A percentile compares a stretch with the other conserved stretches of the same genome.
Conservation (phyloP, 306 rosid species). For the Coriaria nepalensis region DNA sequence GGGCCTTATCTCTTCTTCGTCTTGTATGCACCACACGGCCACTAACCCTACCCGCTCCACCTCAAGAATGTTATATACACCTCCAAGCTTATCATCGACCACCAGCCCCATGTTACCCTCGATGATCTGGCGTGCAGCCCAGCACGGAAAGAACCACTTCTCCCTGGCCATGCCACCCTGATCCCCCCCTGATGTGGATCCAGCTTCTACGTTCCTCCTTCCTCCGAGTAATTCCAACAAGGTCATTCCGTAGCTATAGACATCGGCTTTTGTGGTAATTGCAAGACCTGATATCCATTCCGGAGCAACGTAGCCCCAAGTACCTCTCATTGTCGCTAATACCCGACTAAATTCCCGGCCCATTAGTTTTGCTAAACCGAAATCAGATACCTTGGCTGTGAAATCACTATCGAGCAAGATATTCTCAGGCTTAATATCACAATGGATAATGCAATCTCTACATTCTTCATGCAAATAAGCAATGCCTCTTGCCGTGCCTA, state of each 20-base stretch:
- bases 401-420: conserved; percentile 48
- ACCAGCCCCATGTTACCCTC: conserved; percentile 43
- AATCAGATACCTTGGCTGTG: conserved; percentile 67
- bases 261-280: conserved; percentile 74
- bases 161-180: conserved; percentile 25
- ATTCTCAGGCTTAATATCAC: conserved; percentile 85
- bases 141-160: conserved; percentile 82
- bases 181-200: conserved; percentile 22
- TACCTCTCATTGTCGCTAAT: conserved; percentile 73
- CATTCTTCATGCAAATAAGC: conserved; percentile 78
- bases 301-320: conserved; percentile 83
- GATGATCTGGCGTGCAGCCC: conserved; percentile 61
- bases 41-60: conserved; percentile 47
- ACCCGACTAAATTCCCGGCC: conserved; percentile 68
- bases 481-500: conserved; percentile 72
- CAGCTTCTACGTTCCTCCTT: conserved; percentile 54
- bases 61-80: conserved; percentile 36
- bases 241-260: conserved; percentile 84
- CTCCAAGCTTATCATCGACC: conserved; percentile 44
- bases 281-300: conserved; percentile 83
- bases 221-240: conserved; percentile 62
- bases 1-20: conserved; percentile 60
- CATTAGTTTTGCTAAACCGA: conserved; percentile 66
- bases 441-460: conserved; percentile 63
- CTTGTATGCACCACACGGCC: conserved; percentile 95